These are phyloP conservation scores for Cladosporium velox DNA, from an alignment of 2,329 filamentous ascomycete genomes.

Conservation along the genomic window DNA sequence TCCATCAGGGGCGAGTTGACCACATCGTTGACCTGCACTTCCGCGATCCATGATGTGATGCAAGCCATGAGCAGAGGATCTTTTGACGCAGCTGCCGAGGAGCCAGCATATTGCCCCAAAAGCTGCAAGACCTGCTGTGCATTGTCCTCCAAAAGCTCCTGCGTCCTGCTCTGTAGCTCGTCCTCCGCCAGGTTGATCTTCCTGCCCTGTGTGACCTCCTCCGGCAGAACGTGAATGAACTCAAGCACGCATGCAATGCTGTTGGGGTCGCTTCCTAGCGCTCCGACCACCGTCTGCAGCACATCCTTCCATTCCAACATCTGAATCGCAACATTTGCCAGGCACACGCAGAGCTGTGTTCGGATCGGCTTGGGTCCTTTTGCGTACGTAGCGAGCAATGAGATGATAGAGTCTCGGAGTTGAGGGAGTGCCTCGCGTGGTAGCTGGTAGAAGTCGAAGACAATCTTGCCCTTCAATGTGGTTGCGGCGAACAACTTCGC, in stretches of 20 bases:
- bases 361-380: constrained; percentile 74
- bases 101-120: constrained; percentile 86
- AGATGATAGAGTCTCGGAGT: constrained; percentile 80
- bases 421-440: constrained; percentile 71
- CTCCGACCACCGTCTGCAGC: constrained; percentile 74
- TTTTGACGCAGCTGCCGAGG: constrained; percentile 81
- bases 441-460: constrained; percentile 91
- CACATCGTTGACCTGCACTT: constrained; percentile 81
- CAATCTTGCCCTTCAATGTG: constrained; percentile 98
- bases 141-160: constrained; percentile 88
- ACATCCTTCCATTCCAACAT: constrained; percentile 97
- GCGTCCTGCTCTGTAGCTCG: constrained; percentile 81
- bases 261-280: constrained; percentile 73
- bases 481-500: constrained; percentile 94
- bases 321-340: constrained; percentile 93
- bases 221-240: constrained; percentile 92
- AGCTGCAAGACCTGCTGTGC: constrained; percentile 83
- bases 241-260: constrained; percentile 88
- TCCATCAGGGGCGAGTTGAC: constrained; percentile 83
- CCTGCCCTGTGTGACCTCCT: constrained; percentile 98
- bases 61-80: constrained; percentile 93
- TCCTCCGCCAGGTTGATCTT: constrained; percentile 99
- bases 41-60: constrained; percentile 93
- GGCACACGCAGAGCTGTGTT: constrained; percentile 90
- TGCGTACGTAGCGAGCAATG: constrained; percentile 78